A percentile compares a stretch with the other conserved stretches of the same genome.
These are phyloP conservation scores for Micromonas commoda DNA, from an alignment of 139 green algal species.

Conservation along the genomic window DNA sequence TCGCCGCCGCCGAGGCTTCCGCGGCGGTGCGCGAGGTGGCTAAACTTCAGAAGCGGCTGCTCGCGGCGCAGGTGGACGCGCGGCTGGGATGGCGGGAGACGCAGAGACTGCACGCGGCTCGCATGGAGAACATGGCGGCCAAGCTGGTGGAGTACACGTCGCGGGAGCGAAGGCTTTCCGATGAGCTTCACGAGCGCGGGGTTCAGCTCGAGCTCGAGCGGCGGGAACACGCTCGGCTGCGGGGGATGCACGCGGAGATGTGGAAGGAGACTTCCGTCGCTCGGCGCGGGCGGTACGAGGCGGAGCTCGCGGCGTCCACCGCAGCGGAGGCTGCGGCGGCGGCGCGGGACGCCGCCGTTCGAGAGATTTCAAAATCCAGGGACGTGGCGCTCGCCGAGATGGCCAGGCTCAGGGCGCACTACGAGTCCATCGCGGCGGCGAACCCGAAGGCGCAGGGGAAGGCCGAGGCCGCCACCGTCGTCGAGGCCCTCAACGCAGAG, in stretches of 20 bases:
- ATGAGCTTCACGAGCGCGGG: background rate
- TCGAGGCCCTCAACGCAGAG: background rate
- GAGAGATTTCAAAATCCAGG: background rate
- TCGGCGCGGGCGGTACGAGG: no score
- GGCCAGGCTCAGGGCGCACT: background rate
- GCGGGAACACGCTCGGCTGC: background rate
- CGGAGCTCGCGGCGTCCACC: background rate
- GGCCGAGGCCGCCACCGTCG: background rate
- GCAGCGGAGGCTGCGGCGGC: background rate
- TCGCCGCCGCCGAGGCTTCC: no score
- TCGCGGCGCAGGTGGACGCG: background rate
- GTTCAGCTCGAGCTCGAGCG: background rate
- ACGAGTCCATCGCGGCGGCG: background rate
- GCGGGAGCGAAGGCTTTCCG: background rate
- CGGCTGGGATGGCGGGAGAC: background rate
- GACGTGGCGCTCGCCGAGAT: background rate
- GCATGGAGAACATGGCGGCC: background rate
- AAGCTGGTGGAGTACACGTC: background rate
- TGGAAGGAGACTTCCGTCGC: no score
- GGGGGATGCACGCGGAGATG: background rate
- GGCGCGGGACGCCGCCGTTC: background rate
- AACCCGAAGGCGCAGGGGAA: background rate
- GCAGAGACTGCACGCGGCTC: background rate
- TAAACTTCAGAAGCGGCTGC: background rate
- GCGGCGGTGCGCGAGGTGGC: background rate